Base-by-base conservation (phyloP, 495 filamentous ascomycete genomes). In the Penicillium cosmopolitanum region DNA sequence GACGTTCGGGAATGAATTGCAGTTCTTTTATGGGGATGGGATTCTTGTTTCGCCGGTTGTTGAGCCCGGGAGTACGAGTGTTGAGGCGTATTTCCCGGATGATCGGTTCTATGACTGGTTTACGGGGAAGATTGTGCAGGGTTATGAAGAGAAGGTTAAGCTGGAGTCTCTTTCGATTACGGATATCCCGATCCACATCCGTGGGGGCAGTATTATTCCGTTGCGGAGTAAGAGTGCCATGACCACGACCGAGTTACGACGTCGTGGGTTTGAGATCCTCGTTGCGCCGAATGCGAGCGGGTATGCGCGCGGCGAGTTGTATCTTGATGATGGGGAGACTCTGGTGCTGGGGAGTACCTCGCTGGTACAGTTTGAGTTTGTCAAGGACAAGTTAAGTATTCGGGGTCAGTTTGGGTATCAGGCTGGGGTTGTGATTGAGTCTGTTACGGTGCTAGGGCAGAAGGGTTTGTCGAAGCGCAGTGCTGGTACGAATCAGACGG, bases 31-130 rank as follows among this genome's bases (percentile, higher is more conserved):
- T 68, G 90, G 91, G 5, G 77, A 84, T 9, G 79, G 82, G 10
- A 72, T 94, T 50, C 82, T 94, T n/a, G 84, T 95, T 31, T 82
- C 83, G 5, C 91, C 91, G 3, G 90, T 95, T 9, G 86, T 79
- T 0, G 80, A 85, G 11, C 77, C 87, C 58, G 82, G 84, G 55
- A 71, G 77, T 28, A 93, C 87, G 0, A 81, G 79, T 34, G 88
- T 91, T 4, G 76, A 83, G 13, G 84, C 90, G 43, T 93, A 94
- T 73, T 81, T 95, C 44, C 89, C 90, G 40, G 65, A 87, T 36
- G 89, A 89, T 65, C 66, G 85, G 57, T 93, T 90, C 77, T 95
- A 94, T 75, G 89, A 93, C 74, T 92, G 82, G 80, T 85, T 84
- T 72, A 91, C 88, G 1, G 79, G 82, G 52, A 71, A 78, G 51